Base-by-base conservation (phyloP, 345 rosid genomes). In the Aethionema arabicum region DNA sequence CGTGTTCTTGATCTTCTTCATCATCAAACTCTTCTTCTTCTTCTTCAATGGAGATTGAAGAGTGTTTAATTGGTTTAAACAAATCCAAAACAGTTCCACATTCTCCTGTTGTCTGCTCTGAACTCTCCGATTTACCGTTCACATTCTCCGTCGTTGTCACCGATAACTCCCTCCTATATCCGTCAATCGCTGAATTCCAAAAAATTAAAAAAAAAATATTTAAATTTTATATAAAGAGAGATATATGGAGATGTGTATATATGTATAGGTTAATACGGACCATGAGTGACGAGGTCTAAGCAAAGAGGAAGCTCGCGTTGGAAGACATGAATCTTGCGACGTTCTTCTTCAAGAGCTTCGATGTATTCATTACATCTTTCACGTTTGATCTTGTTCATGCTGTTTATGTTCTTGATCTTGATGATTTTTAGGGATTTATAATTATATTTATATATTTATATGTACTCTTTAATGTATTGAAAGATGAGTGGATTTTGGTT, bases 241-340 rank as follows among this genome's bases (percentile, higher is more conserved):
- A 47, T 5, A 47, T 47, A 11, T 63, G 30, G 13, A 51, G 59
- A 63, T 46, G n/a, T 27, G 14, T 48, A 46, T 31, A 46, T 48
- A 36, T 47, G 53, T 37, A 32, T 39, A 63, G 13, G 51, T 14
- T 32, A 8, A 59, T 29, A 30, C 12, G 35, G 61, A 84, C 99
- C 97, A 79, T 80, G 90, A 13, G 83, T 83, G 11, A 93, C 99
- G 49, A 93, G 97, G 76, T 93, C 91, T 50, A 89, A 72, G 77
- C 96, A 93, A 58, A 93, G 77, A 55, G 99, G 99, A 74, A 92
- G 95, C 74, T 92, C 97, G 8, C 97, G 89, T 54, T 84, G 84
- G 70, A 92, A 92, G 43, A 93, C 97, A 57, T 77, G 85, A 67
- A 93, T 87, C 80, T 93, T 93, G 32, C 88, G 82, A 42, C 79